phyloP scores from a whole-genome alignment of 306 rosid species.

The Lathyrus tuberosus region DNA sequence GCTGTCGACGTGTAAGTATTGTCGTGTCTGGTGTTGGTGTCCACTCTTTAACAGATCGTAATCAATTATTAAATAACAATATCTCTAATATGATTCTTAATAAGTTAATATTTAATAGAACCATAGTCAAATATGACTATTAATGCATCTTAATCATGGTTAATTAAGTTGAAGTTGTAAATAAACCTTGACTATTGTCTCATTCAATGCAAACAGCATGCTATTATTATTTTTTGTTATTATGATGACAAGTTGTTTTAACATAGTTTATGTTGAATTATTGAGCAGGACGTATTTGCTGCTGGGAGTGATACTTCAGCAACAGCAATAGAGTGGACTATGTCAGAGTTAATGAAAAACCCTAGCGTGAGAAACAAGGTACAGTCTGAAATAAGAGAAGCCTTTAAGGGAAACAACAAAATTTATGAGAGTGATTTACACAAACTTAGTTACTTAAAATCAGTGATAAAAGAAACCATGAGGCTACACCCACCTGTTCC shows the following conservation, averaged over 20 bases:
- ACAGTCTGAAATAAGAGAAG: constrained; percentile 41
- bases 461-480: constrained; percentile 41
- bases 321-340: constrained; percentile 38
- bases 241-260: neutral
- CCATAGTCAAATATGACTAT: too few species aligned
- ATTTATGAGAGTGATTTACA: constrained; percentile 18
- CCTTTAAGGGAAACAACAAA: constrained; percentile 18
- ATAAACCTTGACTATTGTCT: neutral
- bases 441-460: constrained; percentile 38
- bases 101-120: too few species aligned
- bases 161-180: too few species aligned
- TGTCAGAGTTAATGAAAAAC: constrained; percentile 10
- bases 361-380: constrained; percentile 22
- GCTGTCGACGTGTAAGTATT: too few species aligned
- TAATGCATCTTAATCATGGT: too few species aligned
- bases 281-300: constrained; percentile 34
- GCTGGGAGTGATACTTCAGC: constrained; percentile 49
- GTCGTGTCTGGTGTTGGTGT: too few species aligned
- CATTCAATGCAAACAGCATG: neutral
- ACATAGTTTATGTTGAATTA: neutral
- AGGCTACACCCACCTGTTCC: constrained; percentile 50
- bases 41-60: too few species aligned
- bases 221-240: neutral
- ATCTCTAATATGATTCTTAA: too few species aligned
- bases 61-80: too few species aligned